Evolutionary conservation across 1,284 basidiomycete genomes (phyloP).

Genomic region (Sphagnurus paluster): DNA sequence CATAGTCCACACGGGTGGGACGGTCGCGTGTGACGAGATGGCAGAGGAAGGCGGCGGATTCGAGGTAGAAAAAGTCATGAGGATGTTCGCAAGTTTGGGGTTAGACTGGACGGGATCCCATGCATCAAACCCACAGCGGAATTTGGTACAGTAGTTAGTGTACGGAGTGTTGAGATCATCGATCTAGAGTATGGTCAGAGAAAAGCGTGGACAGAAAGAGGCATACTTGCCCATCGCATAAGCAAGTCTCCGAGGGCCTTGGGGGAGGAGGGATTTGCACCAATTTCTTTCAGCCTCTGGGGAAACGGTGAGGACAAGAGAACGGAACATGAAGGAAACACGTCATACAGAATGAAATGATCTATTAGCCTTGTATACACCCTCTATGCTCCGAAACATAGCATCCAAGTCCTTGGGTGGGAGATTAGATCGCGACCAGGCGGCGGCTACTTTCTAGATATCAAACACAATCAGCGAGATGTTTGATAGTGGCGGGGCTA

Average conservation of each 20-base stretch:
- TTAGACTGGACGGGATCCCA: constrained; percentile 84
- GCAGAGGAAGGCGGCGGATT: constrained; percentile 58
- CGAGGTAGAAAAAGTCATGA: constrained; percentile 68
- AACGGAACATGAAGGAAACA: constrained; percentile 11
- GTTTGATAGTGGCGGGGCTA: constrained; percentile 9
- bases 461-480: constrained; percentile 16
- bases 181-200: constrained; percentile 54
- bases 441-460: constrained; percentile 87
- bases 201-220: background rate
- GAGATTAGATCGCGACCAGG: constrained; percentile 94
- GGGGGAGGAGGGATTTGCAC: constrained; percentile 89
- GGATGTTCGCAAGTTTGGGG: constrained; percentile 64
- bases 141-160: constrained; percentile 77
- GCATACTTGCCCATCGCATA: constrained; percentile 86
- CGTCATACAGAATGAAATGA: constrained; percentile 65
- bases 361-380: constrained; percentile 90
- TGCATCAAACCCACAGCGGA: constrained; percentile 76
- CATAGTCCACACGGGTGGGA: constrained; percentile 73
- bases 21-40: constrained; percentile 34
- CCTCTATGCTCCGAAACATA: constrained; percentile 94
- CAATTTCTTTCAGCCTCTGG: constrained; percentile 93
- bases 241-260: constrained; percentile 94
- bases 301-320: constrained; percentile 10
- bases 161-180: constrained; percentile 90
- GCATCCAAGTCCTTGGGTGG: constrained; percentile 89